phyloP scores from a whole-genome alignment of 306 rosid genomes.

The Medicago lupulina region DNA sequence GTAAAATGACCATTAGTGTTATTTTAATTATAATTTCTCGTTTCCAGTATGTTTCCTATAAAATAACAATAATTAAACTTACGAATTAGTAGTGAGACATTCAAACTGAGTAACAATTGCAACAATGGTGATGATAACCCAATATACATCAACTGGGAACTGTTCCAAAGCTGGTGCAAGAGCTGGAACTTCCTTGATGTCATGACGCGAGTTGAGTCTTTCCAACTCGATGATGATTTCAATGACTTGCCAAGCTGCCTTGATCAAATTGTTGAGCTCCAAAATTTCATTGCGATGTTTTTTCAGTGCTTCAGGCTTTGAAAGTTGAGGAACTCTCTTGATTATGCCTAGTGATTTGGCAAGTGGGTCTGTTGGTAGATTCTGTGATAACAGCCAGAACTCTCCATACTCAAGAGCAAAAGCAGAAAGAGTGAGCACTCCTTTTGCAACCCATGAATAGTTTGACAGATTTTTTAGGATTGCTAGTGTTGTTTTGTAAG shows the following conservation, averaged over 20 bases:
- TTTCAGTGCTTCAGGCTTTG: slow-evolving; percentile 39
- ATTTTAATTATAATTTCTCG: too few relatives aligned
- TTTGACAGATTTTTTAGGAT: slow-evolving; percentile 58
- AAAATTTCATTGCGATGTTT: slow-evolving; percentile 50
- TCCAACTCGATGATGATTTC: slow-evolving; percentile 51
- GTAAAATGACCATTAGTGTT: too few relatives aligned
- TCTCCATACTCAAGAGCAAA: slow-evolving; percentile 72
- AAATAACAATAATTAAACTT: background rate
- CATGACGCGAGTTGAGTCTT: slow-evolving; percentile 26
- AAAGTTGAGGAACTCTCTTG: slow-evolving; percentile 58
- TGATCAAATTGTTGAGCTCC: slow-evolving; percentile 60
- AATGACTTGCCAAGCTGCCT: slow-evolving; percentile 55
- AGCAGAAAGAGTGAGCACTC: slow-evolving; percentile 71
- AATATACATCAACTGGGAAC: slow-evolving; percentile 56
- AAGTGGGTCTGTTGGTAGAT: slow-evolving; percentile 51
- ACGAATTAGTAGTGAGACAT: slow-evolving; percentile 25
- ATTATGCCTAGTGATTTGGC: slow-evolving; percentile 65
- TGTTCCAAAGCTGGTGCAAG: slow-evolving; percentile 20
- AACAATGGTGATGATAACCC: slow-evolving; percentile 63
- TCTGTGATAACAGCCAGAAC: slow-evolving; percentile 65
- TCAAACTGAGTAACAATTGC: slow-evolving; percentile 45
- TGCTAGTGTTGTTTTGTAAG: slow-evolving; percentile 58
- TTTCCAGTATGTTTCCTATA: too few relatives aligned
- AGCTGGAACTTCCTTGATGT: slow-evolving; percentile 41
- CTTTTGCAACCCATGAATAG: slow-evolving; percentile 71